Percentiles rank a stretch among this genome's conserved stretches.
Evolutionary conservation across 441 rosid genomes (phyloP).

Genomic region (Populus trichocarpa): DNA sequence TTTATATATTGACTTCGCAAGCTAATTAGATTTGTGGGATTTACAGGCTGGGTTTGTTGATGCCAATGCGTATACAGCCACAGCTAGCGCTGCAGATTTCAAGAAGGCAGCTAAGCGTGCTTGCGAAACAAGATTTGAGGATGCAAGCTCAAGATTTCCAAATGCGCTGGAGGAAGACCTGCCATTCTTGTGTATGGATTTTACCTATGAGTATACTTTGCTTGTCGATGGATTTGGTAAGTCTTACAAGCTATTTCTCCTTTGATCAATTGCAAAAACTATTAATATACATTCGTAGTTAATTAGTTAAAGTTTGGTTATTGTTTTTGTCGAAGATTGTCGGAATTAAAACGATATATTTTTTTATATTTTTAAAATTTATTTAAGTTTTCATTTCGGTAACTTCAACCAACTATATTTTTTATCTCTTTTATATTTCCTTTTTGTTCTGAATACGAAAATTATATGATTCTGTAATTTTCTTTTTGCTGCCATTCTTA

Average conservation of each 20-base stretch:
- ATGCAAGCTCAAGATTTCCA: conserved; percentile 47
- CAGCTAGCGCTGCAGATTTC: conserved; percentile 56
- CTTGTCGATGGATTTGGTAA: conserved; percentile 88
- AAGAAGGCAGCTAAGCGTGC: conserved; percentile 68
- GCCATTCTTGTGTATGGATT: conserved; percentile 84
- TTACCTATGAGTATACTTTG: conserved; percentile 66
- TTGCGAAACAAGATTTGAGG: conserved; percentile 60
- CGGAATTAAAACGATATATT: no score
- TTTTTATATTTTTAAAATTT: no score
- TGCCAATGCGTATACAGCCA: conserved; percentile 48
- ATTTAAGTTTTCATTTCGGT: no score
- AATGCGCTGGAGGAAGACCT: conserved; percentile 41
- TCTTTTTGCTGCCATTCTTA: background rate
- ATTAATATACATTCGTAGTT: no score
- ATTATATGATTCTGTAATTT: background rate
- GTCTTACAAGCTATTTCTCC: background rate
- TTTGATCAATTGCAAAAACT: background rate
- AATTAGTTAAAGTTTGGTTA: no score
- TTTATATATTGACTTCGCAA: background rate
- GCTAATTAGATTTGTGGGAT: background rate
- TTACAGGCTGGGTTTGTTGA: conserved; percentile 72
- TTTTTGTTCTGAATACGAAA: no score
- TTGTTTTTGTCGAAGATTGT: no score
- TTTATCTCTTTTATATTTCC: no score
- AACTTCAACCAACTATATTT: no score